Evolutionary conservation across 305 asterid species (phyloP).

Genomic region (Solanum chacoense): DNA sequence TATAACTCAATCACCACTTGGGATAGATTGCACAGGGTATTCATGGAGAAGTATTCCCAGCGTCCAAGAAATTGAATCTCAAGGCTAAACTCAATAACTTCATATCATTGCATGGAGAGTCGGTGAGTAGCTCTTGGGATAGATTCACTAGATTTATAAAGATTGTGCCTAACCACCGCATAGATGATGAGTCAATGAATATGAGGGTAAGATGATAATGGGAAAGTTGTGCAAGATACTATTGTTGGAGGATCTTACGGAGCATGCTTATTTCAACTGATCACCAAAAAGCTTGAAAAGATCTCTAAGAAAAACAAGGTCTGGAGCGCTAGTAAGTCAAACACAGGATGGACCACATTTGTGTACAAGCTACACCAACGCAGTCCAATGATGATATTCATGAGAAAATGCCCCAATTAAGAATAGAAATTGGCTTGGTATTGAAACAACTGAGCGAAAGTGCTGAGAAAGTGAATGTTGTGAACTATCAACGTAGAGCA

Average conservation of each 20-base stretch:
- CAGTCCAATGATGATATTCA: no score
- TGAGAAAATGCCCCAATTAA: no score
- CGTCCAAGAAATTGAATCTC: not conserved
- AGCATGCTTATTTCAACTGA: not conserved
- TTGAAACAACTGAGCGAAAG: no score
- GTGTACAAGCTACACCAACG: no score
- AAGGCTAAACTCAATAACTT: not conserved
- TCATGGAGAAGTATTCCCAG: not conserved
- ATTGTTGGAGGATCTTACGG: not conserved
- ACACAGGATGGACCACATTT: no score
- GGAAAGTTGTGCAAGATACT: not conserved
- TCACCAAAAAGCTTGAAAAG: not conserved
- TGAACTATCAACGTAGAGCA: not conserved
- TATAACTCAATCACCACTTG: not conserved
- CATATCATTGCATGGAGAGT: not conserved
- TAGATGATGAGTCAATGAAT: not conserved
- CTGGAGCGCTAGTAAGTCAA: no score
- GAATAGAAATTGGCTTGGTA: no score
- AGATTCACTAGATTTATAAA: not conserved
- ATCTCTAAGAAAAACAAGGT: no score
- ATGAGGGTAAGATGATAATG: not conserved
- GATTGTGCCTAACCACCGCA: not conserved
- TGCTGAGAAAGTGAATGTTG: not conserved
- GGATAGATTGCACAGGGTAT: not conserved
- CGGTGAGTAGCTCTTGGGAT: not conserved